phyloP scores from a whole-genome alignment of 305 asterid genomes.

The Fraxinus paxiana region DNA sequence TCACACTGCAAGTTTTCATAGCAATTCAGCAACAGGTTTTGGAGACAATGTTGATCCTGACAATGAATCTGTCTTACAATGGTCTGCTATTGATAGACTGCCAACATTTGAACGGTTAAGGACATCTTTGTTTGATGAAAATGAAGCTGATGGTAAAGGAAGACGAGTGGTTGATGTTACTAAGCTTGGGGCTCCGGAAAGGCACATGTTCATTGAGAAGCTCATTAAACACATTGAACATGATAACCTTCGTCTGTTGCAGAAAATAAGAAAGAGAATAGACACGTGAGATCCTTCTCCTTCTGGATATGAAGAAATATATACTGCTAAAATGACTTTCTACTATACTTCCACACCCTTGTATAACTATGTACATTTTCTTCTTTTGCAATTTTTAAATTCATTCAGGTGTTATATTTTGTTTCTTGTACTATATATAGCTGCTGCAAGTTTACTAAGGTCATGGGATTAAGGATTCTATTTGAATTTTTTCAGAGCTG shows the following conservation, averaged over 20 bases:
- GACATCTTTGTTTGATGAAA: constrained; percentile 50
- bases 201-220: constrained; percentile 63
- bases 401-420: not conserved
- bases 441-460: not conserved
- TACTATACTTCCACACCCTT: not conserved
- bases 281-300: constrained; percentile 40
- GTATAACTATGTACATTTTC: not conserved
- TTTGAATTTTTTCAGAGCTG: constrained; percentile 50
- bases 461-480: not conserved
- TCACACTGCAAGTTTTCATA: constrained; percentile 29
- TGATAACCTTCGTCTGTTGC: constrained; percentile 71
- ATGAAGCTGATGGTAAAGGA: constrained; percentile 23
- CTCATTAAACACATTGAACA: constrained; percentile 69
- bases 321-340: not conserved
- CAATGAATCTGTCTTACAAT: constrained; percentile 41
- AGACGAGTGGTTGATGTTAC: constrained; percentile 66
- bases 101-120: constrained; percentile 62
- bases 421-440: not conserved
- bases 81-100: constrained; percentile 63
- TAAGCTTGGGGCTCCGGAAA: constrained; percentile 60
- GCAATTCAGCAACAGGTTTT: constrained; percentile 27
- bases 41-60: constrained; percentile 29
- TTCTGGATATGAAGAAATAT: not conserved
- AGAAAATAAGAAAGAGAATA: constrained; percentile 61
- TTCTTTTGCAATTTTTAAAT: not conserved